These are phyloP conservation scores for Delphinella strobiligena DNA, from an alignment of 2,329 filamentous ascomycete species.

Conservation along the genomic window DNA sequence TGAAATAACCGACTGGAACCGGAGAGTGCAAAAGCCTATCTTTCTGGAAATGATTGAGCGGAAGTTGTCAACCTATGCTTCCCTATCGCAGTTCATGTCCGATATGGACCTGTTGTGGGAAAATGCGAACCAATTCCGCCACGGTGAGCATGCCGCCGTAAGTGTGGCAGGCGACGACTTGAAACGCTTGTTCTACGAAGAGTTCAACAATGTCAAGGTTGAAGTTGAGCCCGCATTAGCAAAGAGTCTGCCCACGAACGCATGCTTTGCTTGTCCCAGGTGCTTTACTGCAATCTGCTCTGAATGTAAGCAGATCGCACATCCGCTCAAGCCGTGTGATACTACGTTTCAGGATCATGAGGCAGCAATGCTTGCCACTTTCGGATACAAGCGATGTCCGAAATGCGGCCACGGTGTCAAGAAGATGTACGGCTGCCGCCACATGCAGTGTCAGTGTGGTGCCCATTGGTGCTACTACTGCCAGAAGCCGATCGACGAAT, in stretches of 20 bases:
- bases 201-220: conserved; percentile 4
- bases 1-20: not conserved
- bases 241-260: not conserved
- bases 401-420: conserved; percentile 36
- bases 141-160: not conserved
- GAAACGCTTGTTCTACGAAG: conserved; percentile 1
- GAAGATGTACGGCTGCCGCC: conserved; percentile 37
- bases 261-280: conserved; percentile 29
- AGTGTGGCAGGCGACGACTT: not conserved
- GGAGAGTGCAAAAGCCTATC: not conserved
- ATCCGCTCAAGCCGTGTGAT: conserved; percentile 25
- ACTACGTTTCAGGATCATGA: conserved; percentile 24
- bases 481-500: conserved; percentile 20
- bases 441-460: conserved; percentile 38
- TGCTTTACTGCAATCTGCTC: conserved; percentile 33
- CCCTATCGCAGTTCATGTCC: not conserved
- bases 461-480: conserved; percentile 41
- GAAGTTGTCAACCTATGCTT: conserved; percentile 1
- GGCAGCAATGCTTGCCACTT: conserved; percentile 26
- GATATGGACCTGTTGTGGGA: conserved; percentile 5
- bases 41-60: conserved; percentile 1
- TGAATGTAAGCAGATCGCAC: conserved; percentile 31
- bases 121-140: not conserved
- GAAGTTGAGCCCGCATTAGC: not conserved
- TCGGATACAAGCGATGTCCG: conserved; percentile 39